Base-by-base conservation (phyloP, 129 eudicot genomes). In the Arctium minus region DNA sequence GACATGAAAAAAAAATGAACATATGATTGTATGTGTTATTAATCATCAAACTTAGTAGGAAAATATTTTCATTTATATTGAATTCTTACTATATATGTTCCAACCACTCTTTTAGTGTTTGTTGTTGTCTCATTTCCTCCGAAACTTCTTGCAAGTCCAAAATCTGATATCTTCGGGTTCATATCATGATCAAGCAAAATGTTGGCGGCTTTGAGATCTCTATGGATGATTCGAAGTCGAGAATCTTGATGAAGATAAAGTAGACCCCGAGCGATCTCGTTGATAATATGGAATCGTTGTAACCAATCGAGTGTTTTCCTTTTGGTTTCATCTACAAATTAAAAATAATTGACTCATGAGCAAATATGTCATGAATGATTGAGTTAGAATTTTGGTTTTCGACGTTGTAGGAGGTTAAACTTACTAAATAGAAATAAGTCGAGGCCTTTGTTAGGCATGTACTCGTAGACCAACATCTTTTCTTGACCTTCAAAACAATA, bases 201-300 rank as follows among this genome's bases (percentile, higher is more conserved):
- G 38, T 88, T 90, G 70, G 86, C 80, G 3, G 89, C 76, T 73
- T 90, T 88, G 38, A 90, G 92, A 74, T 90, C 93, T 48, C 93
- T 81, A 64, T 89, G 91, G 29, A 87, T 89, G 53, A 89, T 82
- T 80, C 85, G 44, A 1, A 87, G 80, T 70, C 89, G 69, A 17
- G 91, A 89, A 74, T 89, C 90, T 80, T 85, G 85, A 74, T 89
- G 93, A 77, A 87, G 90, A 72, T 89, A 89, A 72, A 89, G 76
- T 31, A 89, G 83, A 0, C 91, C 93, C 7, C 91, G 74, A 64
- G 91, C 87, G 67, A 89, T 89, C 22, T 89, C 93, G 18, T 73
- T 83, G 38, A 87, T 80, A 44, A 89, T 87, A 53, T 87, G 82
- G 64, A 73, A 82, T 0, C 93, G 89, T 67, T 77, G 80, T 12